Evolutionary conservation across 352 stramenopile genomes (phyloP), one percentile per base, ranked within the genome.

Genomic region (Pilasporangium apinafurcum): DNA sequence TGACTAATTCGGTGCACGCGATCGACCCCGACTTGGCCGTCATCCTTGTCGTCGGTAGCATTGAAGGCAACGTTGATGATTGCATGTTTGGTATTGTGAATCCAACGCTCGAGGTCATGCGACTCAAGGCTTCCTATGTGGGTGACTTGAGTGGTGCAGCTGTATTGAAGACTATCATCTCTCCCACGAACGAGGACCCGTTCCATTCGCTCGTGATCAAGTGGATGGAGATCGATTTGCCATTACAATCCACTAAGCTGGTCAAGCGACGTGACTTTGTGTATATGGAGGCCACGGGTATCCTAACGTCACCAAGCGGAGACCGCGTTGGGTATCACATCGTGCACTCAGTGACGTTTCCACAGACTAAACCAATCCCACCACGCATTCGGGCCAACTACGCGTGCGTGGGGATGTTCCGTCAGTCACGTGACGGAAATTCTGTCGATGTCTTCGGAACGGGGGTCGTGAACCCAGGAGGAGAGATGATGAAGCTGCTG

Each of bases 191-290:
- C 2, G 26, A 47, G 16, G 20, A 39, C 2, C 50, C 50, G 30
- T 55, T 58, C 20, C 27, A 58, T 21, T 34, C 29, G 3, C 28
- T 54, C 35, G 35, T 25, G 22, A 40, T 49, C 35, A 58, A 55
- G 39, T 58, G 50, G 44, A 35, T 48, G 29, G 21, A 48, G 24
- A 42, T 48, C 37, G 37, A 38, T 14, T 20, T 24, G 9, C 29
- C 22, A 8, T 20, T 28, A 18, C 10, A 39, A 16, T 31, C 22
- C 5, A n/a, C 32, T 7, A 27, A 34, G 14, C 14, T 44, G 4
- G 40, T 56, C 21, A 20, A 34, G 20, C 27, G 33, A 26, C 42
- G 48, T 14, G 48, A 56, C 41, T 52, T 56, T 25, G 48, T 56
- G 6, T 56, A 56, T 30, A 45, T 56, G 41, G 48, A 56, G 39